phyloP scores from a whole-genome alignment of 164 flowering plant species.

The Liquidambar formosana region DNA sequence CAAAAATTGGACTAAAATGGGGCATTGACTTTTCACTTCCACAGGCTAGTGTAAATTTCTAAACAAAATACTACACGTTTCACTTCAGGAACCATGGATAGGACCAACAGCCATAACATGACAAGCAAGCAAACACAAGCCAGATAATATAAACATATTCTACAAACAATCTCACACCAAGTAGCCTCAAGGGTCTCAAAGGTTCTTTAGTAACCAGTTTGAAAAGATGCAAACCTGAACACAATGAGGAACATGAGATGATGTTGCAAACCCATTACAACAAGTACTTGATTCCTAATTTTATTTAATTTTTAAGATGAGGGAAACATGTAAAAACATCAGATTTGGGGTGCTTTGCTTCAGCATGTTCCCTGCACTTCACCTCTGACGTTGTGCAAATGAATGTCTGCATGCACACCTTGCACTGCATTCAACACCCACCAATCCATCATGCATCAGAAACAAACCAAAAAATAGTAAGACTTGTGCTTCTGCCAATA shows the following conservation, averaged over 20 bases:
- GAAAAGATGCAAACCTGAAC: not conserved
- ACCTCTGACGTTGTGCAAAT: slow-evolving; percentile 89
- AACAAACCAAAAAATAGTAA: not conserved
- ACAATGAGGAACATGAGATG: not conserved
- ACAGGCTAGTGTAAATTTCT: too few species aligned
- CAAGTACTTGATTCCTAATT: too few species aligned
- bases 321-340: slow-evolving; percentile 70
- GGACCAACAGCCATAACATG: not conserved
- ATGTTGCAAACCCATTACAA: not conserved
- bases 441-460: not conserved
- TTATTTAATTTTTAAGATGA: slow-evolving; percentile 65
- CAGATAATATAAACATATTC: slow-evolving; percentile 1
- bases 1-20: too few species aligned
- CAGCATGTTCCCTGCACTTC: slow-evolving; percentile 93
- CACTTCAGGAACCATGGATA: not conserved
- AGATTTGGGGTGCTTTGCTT: slow-evolving; percentile 83
- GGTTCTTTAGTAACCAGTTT: not conserved
- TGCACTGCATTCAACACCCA: slow-evolving; percentile 73
- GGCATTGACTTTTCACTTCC: too few species aligned
- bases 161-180: not conserved
- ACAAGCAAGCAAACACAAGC: not conserved
- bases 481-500: not conserved
- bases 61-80: too few species aligned
- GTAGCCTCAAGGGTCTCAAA: not conserved
- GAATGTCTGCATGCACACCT: slow-evolving; percentile 95